These are phyloP conservation scores for Gyrodon lividus DNA, from an alignment of 768 basidiomycete genomes.

Conservation along the genomic window DNA sequence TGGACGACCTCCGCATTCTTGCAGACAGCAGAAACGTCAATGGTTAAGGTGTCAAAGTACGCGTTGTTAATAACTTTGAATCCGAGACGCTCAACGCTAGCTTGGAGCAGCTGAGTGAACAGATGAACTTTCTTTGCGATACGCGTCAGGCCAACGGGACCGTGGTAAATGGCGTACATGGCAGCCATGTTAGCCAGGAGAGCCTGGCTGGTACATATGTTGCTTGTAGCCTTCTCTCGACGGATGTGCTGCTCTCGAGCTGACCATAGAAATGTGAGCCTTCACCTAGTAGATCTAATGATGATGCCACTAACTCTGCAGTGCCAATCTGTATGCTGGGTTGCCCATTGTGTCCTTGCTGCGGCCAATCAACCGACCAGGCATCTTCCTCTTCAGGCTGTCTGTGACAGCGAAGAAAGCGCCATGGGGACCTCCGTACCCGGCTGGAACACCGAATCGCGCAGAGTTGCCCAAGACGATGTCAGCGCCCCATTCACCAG, in stretches of 20 bases:
- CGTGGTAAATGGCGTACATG: constrained; percentile 98
- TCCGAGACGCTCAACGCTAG: constrained; percentile 66
- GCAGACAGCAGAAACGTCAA: constrained; percentile 65
- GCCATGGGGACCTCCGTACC: constrained; percentile 97
- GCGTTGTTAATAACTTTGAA: constrained; percentile 65
- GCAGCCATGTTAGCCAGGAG: constrained; percentile 99
- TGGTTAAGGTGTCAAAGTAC: constrained; percentile 91
- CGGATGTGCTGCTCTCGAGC: constrained; percentile 97
- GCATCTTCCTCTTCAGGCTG: constrained; percentile 94
- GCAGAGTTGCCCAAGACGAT: constrained; percentile 94
- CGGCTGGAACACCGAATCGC: constrained; percentile 93
- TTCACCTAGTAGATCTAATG: background rate
- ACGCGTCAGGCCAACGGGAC: constrained; percentile 76
- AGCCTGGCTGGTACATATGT: constrained; percentile 97
- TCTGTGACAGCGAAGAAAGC: constrained; percentile 97
- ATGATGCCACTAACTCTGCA: constrained; percentile 73
- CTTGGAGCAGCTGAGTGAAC: constrained; percentile 74
- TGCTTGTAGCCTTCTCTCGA: constrained; percentile 96
- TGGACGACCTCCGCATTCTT: constrained; percentile 65
- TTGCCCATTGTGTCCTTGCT: constrained; percentile 84
- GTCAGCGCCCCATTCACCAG: constrained; percentile 99
- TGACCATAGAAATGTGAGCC: constrained; percentile 31
- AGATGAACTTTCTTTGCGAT: constrained; percentile 93
- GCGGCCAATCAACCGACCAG: constrained; percentile 91
- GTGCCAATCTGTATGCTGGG: constrained; percentile 85